Evolutionary conservation across 306 rosid species (phyloP), one percentile per base, ranked within the genome.

Genomic region (Lagenaria siceraria): DNA sequence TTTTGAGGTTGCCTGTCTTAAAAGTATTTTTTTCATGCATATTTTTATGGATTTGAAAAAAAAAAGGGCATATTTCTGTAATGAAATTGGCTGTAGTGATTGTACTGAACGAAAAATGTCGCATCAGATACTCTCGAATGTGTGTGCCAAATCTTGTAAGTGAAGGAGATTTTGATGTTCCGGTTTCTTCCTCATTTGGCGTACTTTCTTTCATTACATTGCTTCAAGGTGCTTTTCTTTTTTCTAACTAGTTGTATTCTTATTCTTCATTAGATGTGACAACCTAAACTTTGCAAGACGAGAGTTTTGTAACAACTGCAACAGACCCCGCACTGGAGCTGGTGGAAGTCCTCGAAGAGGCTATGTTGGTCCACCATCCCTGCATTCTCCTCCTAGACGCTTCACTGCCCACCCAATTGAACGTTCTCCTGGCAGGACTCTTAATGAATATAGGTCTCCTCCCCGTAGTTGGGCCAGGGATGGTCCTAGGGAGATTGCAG

Each of bases 201-300:
- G 58, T 29, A 42, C 65, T 14, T 49, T 56, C 64, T 78, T 46
- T 29, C 55, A 24, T 29, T 63, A 29, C 29, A 42, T 10, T 31
- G n/a, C 18, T 77, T 77, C 29, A 29, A 22, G 73, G 59, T 25
- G 55, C 7, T 9, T 43, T 59, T 42, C 27, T 77, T 77, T 76
- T 42, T 48, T 61, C 27, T 46, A 40, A 65, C 27, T n/a, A 11
- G 10, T 33, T 76, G 75, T 38, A 68, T 27, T 59, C 58, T 75
- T 72, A 43, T 81, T 54, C 75, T 83, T 58, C 74, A 82, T 83
- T 86, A 95, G 98, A 82, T 95, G 98, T 83, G 83, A 87, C 79
- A 95, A 95, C 87, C 87, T 95, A 55, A 95, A 92, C 85, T 95
- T 95, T 83, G 98, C 97, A 19, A 90, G 98, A 82, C 89, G 98